A percentile compares a stretch with the other conserved stretches of the same genome.
phyloP scores from a whole-genome alignment of 306 rosid species.

The Cucumis cinereus region DNA sequence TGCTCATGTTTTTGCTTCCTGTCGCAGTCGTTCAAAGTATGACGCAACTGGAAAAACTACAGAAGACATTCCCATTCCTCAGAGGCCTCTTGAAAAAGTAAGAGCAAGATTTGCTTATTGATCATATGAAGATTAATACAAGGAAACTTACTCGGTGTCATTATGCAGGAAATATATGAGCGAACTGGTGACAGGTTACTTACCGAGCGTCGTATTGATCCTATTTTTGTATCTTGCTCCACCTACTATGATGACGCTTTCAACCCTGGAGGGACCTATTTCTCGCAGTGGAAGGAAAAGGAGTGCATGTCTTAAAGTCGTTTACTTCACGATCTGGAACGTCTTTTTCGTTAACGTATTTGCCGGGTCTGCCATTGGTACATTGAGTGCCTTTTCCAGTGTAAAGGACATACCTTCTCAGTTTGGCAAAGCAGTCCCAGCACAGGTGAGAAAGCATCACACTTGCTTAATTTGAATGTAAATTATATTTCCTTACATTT shows the following conservation, averaged over 20 bases:
- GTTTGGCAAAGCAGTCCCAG: slow-evolving; percentile 79
- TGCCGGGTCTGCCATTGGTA: slow-evolving; percentile 61
- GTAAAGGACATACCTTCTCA: slow-evolving; percentile 60
- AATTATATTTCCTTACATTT: background rate
- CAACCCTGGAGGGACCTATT: slow-evolving; percentile 66
- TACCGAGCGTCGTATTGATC: slow-evolving; percentile 82
- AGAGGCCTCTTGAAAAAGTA: slow-evolving; percentile 49
- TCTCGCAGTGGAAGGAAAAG: slow-evolving; percentile 83
- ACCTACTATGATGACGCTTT: slow-evolving; percentile 70
- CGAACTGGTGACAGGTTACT: slow-evolving; percentile 80
- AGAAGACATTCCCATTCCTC: slow-evolving; percentile 57
- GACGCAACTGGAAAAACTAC: slow-evolving; percentile 67
- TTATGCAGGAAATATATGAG: slow-evolving; percentile 42
- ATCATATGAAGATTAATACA: background rate
- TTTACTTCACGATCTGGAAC: slow-evolving; percentile 89
- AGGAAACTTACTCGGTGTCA: background rate
- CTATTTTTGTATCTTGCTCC: slow-evolving; percentile 51
- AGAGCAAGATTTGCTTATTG: slow-evolving; percentile 4
- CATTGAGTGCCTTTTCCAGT: slow-evolving; percentile 47
- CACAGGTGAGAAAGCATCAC: slow-evolving; percentile 51
- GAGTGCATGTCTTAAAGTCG: slow-evolving; percentile 81
- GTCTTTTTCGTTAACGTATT: slow-evolving; percentile 81
- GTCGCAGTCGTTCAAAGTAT: slow-evolving; percentile 77
- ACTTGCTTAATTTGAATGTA: background rate
- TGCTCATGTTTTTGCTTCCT: slow-evolving; percentile 69